Base-by-base conservation (phyloP, 495 filamentous ascomycete species). In the Hyaloscypha bicolor region DNA sequence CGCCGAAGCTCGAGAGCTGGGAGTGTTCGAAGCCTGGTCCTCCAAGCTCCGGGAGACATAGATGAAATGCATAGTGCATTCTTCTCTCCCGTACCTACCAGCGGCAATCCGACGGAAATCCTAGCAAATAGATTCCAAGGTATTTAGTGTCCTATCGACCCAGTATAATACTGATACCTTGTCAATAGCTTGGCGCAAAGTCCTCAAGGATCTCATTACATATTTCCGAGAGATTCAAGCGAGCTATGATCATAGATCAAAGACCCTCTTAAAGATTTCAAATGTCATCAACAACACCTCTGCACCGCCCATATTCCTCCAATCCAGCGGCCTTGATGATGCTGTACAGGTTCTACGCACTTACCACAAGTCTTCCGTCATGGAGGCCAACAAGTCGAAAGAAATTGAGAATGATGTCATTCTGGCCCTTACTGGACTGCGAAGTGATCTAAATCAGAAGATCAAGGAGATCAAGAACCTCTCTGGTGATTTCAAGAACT, bases 391-490 rank as follows among this genome's bases (percentile, higher is more conserved):
- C 76, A 97, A 97, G 78, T 92, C 93, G 4, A 88, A 86, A 31
- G 92, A 96, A 69, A 93, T 97, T 65, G 92, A 97, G 77, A 88
- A 87, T 63, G 93, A 97, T 71, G 92, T 99, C 39, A 93, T 98
- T 67, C 84, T 89, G 55, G 91, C 93, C 62, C 83, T 99, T 55
- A 93, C 89, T 6, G 93, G 92, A 16, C 81, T 99, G 29, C 81
- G 95, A 55, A 93, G 87, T 72, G 95, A 99, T 76, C 82, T 99
- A 21, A 88, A 90, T 62, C 92, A 94, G 78, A 99, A 99, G 80
- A 95, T 94, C 72, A 98, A 97, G 79, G 95, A 99, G 79, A 98
- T 99, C 77, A 96, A 95, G 77, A 90, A 85, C 65, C 81, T 99
- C 6, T 89, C 93, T 6, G 89, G 92, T 2, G 95, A 99, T 77